Conservation (phyloP, 768 basidiomycete genomes). For the Lenzites betulinus region DNA sequence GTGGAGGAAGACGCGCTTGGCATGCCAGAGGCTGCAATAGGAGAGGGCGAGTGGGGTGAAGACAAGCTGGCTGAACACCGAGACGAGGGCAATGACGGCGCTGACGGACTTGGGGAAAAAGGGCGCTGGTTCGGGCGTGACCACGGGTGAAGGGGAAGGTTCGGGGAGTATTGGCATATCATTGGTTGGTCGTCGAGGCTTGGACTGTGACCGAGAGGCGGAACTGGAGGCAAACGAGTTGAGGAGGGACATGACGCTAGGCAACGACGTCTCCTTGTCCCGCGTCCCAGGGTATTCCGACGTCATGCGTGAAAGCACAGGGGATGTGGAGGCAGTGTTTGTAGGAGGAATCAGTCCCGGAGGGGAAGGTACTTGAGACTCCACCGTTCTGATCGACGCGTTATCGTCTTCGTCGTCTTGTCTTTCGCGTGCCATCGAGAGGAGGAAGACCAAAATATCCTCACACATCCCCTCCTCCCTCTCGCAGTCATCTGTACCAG, state of each 20-base stretch:
- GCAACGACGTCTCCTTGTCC: slow-evolving; percentile 50
- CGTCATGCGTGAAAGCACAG: slow-evolving; percentile 58
- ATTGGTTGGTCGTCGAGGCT: slow-evolving; percentile 41
- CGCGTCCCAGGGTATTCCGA: slow-evolving; percentile 49
- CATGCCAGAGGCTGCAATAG: slow-evolving; percentile 50
- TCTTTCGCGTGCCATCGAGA: slow-evolving; percentile 13
- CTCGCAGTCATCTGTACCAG: slow-evolving; percentile 43
- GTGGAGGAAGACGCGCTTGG: slow-evolving; percentile 53
- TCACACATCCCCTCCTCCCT: slow-evolving; percentile 17
- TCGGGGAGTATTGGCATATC: slow-evolving; percentile 29
- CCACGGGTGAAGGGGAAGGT: slow-evolving; percentile 31
- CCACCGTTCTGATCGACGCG: slow-evolving; percentile 12
- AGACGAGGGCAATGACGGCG: slow-evolving; percentile 63
- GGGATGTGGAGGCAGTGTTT: slow-evolving; percentile 43
- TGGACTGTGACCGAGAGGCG: slow-evolving; percentile 60
- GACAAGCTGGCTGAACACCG: slow-evolving; percentile 67
- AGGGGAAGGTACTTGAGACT: slow-evolving; percentile 12
- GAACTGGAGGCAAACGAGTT: slow-evolving; percentile 57
- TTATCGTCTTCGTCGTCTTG: slow-evolving; percentile 27
- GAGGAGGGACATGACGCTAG: slow-evolving; percentile 63
- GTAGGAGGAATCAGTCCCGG: slow-evolving; percentile 7
- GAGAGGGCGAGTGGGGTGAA: slow-evolving; percentile 64
- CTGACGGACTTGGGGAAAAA: slow-evolving; percentile 48
- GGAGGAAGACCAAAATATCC: slow-evolving; percentile 27
- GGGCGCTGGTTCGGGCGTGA: slow-evolving; percentile 27